Conservation (phyloP, 345 rosid genomes). For the Salix arbutifolia region DNA sequence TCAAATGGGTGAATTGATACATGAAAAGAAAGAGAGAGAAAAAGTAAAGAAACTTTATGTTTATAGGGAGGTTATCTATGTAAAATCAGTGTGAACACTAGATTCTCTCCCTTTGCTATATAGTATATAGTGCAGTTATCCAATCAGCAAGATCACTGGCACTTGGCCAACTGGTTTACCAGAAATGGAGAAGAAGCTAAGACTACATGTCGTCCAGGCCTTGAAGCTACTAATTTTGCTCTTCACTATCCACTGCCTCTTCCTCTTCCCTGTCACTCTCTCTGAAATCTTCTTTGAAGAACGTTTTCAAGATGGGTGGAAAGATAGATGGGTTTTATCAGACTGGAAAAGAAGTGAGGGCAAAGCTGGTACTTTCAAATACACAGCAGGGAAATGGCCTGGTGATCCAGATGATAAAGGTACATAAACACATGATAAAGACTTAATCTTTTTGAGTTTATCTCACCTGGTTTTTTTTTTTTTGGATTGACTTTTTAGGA, state of each 20-base stretch:
- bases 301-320: conserved; percentile 70
- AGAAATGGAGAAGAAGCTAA: conserved; percentile 8
- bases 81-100: not conserved
- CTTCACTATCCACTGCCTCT: not conserved
- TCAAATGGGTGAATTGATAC: too few species aligned
- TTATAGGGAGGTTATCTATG: not conserved
- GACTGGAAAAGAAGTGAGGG: conserved; percentile 23
- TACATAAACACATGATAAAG: not conserved
- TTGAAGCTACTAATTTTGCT: not conserved
- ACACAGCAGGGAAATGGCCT: conserved; percentile 18
- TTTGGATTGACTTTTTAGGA: not conserved
- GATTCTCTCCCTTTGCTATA: not conserved
- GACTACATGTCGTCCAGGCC: not conserved
- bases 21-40: too few species aligned
- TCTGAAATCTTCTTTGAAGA: conserved; percentile 6
- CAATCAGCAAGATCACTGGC: not conserved
- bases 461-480: not conserved
- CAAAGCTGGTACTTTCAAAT: conserved; percentile 19
- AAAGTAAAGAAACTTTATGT: too few species aligned
- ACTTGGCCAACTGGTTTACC: not conserved
- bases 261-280: not conserved
- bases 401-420: conserved; percentile 23
- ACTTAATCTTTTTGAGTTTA: not conserved
- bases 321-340: conserved; percentile 66
- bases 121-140: not conserved